Percentiles rank a stretch among this genome's conserved stretches.
Evolutionary conservation across 257 asterid species (phyloP).

Genomic region (Pogostemon cablin): DNA sequence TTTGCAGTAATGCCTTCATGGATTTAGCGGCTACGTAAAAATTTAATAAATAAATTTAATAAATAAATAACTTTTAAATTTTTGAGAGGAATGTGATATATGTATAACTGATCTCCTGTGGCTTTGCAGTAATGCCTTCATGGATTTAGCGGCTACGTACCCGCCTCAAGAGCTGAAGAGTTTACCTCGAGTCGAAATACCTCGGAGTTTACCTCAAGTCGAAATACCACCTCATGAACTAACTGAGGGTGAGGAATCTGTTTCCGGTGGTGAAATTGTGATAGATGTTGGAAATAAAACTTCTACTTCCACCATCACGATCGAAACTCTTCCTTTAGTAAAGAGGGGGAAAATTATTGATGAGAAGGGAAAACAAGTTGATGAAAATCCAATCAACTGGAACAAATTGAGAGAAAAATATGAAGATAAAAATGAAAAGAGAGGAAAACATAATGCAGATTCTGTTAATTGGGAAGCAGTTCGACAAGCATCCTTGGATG

Average conservation of each 20-base stretch:
- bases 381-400: slow-evolving; percentile 47
- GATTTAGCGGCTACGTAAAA: slow-evolving; percentile 46
- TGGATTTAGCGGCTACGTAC: slow-evolving; percentile 51
- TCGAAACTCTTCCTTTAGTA: background rate
- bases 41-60: too few relatives aligned
- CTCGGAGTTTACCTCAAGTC: too few relatives aligned
- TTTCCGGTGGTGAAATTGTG: too few relatives aligned
- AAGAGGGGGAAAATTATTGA: slow-evolving; percentile 21
- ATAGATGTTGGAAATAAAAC: background rate
- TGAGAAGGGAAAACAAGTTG: background rate
- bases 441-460: slow-evolving; percentile 32
- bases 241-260: background rate
- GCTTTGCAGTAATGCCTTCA: slow-evolving; percentile 54
- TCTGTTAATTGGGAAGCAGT: slow-evolving; percentile 65
- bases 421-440: slow-evolving; percentile 7
- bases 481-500: slow-evolving; percentile 39
- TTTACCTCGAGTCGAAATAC: too few relatives aligned
- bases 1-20: slow-evolving; percentile 62
- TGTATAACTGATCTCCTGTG: too few relatives aligned
- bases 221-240: too few relatives aligned
- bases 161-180: slow-evolving; percentile 34
- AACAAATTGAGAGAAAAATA: slow-evolving; percentile 44
- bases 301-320: slow-evolving; percentile 4
- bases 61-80: too few relatives aligned
- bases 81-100: too few relatives aligned